Conservation (phyloP, 345 rosid genomes). For the Odontarrhena argentea region DNA sequence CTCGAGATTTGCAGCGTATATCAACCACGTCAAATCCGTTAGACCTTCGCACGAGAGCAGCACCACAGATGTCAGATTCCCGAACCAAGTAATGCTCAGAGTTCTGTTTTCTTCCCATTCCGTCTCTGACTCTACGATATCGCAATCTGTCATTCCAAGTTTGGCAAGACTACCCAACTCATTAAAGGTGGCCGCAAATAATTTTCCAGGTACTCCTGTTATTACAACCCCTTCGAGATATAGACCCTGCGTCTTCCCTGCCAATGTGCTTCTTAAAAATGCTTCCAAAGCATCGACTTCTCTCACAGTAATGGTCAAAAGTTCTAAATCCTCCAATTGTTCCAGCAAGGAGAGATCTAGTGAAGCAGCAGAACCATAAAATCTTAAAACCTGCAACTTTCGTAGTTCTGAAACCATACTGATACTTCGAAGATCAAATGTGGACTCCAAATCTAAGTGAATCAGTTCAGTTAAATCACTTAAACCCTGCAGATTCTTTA, state of each 20-base stretch:
- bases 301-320: slow-evolving; percentile 19
- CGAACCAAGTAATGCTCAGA: slow-evolving; percentile 14
- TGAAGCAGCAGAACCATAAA: slow-evolving; percentile 6
- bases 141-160: slow-evolving; percentile 10
- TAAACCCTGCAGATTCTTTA: not conserved
- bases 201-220: no score
- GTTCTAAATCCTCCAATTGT: not conserved
- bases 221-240: slow-evolving; percentile 2
- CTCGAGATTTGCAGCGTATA: slow-evolving; percentile 16
- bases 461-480: not conserved
- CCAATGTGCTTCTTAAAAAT: slow-evolving; percentile 3
- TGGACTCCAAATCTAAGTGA: slow-evolving; percentile 28
- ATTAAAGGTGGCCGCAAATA: slow-evolving; percentile 1
- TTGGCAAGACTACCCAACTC: slow-evolving; percentile 13
- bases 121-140: not conserved
- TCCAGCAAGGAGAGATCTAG: not conserved
- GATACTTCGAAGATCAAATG: not conserved
- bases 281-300: not conserved
- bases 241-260: not conserved
- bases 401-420: not conserved
- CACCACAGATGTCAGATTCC: slow-evolving; percentile 18
- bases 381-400: slow-evolving; percentile 24
- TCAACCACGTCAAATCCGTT: slow-evolving; percentile 22
- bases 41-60: slow-evolving; percentile 7
- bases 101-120: not conserved